These are phyloP conservation scores for Claviceps digitariae DNA, from an alignment of 2,329 filamentous ascomycete genomes.

Conservation along the genomic window DNA sequence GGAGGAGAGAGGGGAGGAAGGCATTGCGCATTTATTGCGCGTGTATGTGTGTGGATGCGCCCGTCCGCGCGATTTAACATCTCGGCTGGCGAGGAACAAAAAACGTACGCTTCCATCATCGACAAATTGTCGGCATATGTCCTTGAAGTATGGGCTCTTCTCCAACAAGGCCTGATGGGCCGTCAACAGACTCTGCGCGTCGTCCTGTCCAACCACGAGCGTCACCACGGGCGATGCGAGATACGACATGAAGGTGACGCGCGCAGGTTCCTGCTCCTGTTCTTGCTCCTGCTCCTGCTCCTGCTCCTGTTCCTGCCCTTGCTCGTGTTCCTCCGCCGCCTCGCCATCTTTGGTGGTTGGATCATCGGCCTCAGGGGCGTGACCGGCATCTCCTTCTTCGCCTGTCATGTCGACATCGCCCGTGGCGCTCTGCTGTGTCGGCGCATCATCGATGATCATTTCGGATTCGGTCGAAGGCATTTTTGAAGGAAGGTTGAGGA, in stretches of 20 bases:
- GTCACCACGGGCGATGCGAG: slow-evolving; percentile 57
- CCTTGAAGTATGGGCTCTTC: slow-evolving; percentile 61
- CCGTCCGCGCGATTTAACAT: background rate
- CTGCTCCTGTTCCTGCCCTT: background rate
- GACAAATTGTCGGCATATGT: slow-evolving; percentile 46
- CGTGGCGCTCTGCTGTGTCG: slow-evolving; percentile 13
- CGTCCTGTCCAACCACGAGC: slow-evolving; percentile 49
- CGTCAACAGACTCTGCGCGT: slow-evolving; percentile 47
- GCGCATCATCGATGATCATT: background rate
- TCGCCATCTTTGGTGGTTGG: slow-evolving; percentile 15
- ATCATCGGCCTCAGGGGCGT: slow-evolving; percentile 15
- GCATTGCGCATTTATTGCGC: too few relatives aligned
- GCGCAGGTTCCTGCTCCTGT: slow-evolving; percentile 21
- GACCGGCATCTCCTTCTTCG: slow-evolving; percentile 10
- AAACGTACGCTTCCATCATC: slow-evolving; percentile 45
- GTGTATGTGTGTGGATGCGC: background rate
- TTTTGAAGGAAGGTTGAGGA: background rate
- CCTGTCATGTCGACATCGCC: slow-evolving; percentile 28
- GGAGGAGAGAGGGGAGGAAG: too few relatives aligned
- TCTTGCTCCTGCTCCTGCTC: background rate
- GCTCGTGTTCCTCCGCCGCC: slow-evolving; percentile 13
- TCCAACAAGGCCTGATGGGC: slow-evolving; percentile 68
- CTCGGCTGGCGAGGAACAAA: background rate
- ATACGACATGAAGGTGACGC: slow-evolving; percentile 40
- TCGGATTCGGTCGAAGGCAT: background rate